Evolutionary conservation across 129 eudicot genomes (phyloP).

Genomic region (Escallonia herrerae): DNA sequence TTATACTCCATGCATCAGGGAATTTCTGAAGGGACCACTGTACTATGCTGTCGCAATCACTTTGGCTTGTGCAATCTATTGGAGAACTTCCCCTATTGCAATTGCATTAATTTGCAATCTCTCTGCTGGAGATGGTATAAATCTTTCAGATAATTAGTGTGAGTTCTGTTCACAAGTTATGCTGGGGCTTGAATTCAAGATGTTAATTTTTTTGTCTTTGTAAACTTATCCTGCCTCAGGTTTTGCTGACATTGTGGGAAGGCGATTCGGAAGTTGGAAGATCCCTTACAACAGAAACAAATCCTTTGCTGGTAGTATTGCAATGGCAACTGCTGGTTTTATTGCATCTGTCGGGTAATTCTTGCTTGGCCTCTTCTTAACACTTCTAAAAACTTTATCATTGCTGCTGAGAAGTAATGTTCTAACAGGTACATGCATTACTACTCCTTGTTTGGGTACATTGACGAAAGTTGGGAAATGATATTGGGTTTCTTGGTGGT

Average conservation of each 20-base stretch:
- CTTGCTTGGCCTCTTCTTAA: background rate
- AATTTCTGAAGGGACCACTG: conserved; percentile 69
- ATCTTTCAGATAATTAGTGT: background rate
- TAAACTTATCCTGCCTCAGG: conserved; percentile 34
- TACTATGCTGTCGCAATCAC: conserved; percentile 74
- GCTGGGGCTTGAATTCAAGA: background rate
- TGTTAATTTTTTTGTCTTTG: background rate
- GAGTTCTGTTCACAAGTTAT: background rate
- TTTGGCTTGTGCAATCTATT: conserved; percentile 49
- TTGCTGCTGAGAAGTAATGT: conserved; percentile 2
- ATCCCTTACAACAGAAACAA: conserved; percentile 71
- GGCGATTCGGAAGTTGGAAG: conserved; percentile 62
- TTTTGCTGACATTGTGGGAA: conserved; percentile 75
- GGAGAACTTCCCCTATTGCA: conserved; percentile 81
- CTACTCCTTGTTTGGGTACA: conserved; percentile 62
- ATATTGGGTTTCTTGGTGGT: conserved; percentile 48
- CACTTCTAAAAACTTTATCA: background rate
- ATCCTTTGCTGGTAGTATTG: conserved; percentile 63
- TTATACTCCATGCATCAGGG: conserved; percentile 42
- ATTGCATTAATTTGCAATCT: conserved; percentile 85
- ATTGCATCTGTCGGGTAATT: conserved; percentile 69
- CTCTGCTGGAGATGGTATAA: conserved; percentile 89
- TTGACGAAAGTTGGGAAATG: conserved; percentile 47
- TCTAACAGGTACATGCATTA: conserved; percentile 70
- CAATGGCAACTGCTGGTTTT: conserved; percentile 74